These are phyloP conservation scores for Aureobasidium sp. DNA, from an alignment of 2,329 filamentous ascomycete genomes.

Conservation along the genomic window DNA sequence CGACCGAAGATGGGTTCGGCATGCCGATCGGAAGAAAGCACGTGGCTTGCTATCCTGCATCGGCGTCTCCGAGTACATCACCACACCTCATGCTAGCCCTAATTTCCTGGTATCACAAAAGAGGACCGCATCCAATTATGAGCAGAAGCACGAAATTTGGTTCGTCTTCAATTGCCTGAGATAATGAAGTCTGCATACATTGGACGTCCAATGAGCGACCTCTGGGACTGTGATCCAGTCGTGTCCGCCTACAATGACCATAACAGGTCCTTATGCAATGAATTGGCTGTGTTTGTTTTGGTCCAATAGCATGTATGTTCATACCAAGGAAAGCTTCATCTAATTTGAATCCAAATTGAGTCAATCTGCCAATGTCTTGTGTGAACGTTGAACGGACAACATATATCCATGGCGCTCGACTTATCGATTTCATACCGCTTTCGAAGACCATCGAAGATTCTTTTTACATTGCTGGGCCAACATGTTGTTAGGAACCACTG, in stretches of 20 bases:
- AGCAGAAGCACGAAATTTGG: not conserved
- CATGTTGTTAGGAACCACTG: not conserved
- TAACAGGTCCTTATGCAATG: not conserved
- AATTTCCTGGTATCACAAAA: not conserved
- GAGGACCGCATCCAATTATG: not conserved
- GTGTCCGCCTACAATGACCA: not conserved
- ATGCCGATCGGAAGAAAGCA: not conserved
- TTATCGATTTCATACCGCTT: not conserved
- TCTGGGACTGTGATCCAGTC: not conserved
- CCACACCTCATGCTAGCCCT: not conserved
- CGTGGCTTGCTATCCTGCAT: not conserved
- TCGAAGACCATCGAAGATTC: not conserved
- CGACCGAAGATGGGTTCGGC: not conserved
- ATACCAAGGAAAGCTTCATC: not conserved
- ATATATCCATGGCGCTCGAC: conserved; percentile 10
- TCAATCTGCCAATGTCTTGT: not conserved
- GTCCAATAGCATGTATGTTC: not conserved
- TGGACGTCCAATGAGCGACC: not conserved
- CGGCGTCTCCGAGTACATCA: not conserved
- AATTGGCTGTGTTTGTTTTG: conserved; percentile 4
- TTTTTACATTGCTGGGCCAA: not conserved
- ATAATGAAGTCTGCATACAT: not conserved
- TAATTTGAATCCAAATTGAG: not conserved
- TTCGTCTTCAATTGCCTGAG: not conserved
- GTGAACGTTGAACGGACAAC: conserved; percentile 2